Conservation (phyloP, 495 filamentous ascomycete species). For the Bacidia rubella region DNA sequence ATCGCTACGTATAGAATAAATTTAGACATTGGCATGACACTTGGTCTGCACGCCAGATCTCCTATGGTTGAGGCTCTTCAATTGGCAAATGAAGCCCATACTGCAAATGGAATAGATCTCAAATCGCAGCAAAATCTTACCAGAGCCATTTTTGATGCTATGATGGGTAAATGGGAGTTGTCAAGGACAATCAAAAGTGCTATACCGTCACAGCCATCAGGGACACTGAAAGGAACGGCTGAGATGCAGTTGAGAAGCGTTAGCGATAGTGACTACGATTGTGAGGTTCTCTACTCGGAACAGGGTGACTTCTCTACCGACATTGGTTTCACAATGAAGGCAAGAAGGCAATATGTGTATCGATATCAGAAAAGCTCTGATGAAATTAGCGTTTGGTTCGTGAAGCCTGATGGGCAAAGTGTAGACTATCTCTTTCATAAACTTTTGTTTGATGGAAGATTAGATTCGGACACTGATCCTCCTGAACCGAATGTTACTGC, state of each 20-base stretch:
- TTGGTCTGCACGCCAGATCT: neutral
- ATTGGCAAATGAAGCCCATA: too few relatives aligned
- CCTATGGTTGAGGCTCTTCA: too few relatives aligned
- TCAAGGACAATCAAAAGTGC: conserved; percentile 9
- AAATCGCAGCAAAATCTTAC: neutral
- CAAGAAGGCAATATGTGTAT: conserved; percentile 20
- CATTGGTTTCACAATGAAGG: conserved; percentile 12
- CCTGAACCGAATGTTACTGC: neutral
- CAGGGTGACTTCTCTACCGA: conserved; percentile 15
- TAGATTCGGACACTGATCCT: neutral
- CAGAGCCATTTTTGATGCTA: conserved; percentile 6
- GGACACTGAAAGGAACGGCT: conserved; percentile 17
- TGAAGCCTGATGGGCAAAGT: conserved; percentile 12
- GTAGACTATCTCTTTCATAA: conserved; percentile 22
- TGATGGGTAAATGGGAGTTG: conserved; percentile 16
- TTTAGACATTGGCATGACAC: neutral
- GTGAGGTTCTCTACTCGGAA: conserved; percentile 19
- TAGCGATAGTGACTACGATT: conserved; percentile 5
- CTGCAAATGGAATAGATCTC: neutral
- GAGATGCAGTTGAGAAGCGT: conserved; percentile 10
- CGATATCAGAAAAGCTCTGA: conserved; percentile 9
- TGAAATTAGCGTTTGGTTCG: conserved; percentile 21
- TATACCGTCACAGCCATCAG: conserved; percentile 8
- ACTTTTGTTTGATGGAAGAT: conserved; percentile 8
- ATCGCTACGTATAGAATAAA: conserved; percentile 26